A percentile compares a stretch with the other conserved stretches of the same genome.
phyloP scores from a whole-genome alignment of 2,329 filamentous ascomycete species.

The Colletotrichum spaethianum region DNA sequence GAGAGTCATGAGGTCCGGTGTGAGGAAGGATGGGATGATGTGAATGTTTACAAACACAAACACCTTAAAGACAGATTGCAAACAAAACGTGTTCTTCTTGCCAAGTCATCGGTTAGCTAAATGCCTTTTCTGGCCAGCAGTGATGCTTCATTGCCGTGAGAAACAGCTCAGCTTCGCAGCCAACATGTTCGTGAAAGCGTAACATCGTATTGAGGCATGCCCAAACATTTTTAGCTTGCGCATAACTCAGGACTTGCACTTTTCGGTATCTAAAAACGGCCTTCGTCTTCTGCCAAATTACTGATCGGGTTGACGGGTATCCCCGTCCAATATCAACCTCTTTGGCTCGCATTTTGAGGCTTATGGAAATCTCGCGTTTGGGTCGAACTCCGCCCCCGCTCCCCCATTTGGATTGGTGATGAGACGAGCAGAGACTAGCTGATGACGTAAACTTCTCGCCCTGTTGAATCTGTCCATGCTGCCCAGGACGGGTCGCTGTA shows the following conservation, averaged over 20 bases:
- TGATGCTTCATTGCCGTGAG: background rate
- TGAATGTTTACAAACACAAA: background rate
- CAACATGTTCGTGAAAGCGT: too few relatives aligned
- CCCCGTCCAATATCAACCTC: background rate
- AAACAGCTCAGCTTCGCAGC: background rate
- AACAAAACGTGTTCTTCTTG: too few relatives aligned
- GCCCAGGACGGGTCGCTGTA: background rate
- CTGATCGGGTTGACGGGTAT: too few relatives aligned
- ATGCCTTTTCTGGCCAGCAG: background rate
- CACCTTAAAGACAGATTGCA: background rate
- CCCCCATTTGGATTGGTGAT: too few relatives aligned
- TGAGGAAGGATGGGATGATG: background rate
- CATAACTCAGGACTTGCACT: background rate
- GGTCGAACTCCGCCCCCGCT: background rate
- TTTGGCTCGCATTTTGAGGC: background rate
- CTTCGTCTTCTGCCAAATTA: background rate
- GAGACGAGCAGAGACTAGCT: background rate
- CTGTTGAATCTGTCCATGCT: background rate
- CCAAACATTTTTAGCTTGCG: background rate
- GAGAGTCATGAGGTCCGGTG: background rate
- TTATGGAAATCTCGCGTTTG: background rate
- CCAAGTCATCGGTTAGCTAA: too few relatives aligned
- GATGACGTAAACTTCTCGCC: background rate
- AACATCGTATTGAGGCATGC: background rate
- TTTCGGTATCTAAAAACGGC: too few relatives aligned